These are phyloP conservation scores for Aspergillus spinulosporus DNA, from an alignment of 2,329 filamentous ascomycete species.

Conservation along the genomic window DNA sequence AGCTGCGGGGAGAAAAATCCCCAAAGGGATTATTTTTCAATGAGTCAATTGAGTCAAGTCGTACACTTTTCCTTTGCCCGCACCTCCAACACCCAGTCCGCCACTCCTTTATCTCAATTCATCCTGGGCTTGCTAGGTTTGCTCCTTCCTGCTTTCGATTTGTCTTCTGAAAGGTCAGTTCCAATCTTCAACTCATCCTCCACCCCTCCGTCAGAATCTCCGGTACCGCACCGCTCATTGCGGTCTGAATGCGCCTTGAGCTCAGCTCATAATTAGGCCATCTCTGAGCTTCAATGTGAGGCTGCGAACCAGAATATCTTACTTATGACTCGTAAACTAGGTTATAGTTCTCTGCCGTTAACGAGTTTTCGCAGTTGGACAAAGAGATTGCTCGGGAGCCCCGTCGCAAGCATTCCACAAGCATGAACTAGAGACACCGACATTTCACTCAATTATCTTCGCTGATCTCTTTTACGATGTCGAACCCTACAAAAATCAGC, in stretches of 20 bases:
- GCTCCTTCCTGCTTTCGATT: not conserved
- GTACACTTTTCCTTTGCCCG: conserved; percentile 3
- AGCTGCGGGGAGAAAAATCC: conserved; percentile 18
- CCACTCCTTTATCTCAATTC: conserved; percentile 5
- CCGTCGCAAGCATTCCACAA: conserved; percentile 10
- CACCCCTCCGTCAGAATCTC: conserved; percentile 1
- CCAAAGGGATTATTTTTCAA: conserved; percentile 9
- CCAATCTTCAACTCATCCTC: not conserved
- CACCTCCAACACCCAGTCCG: conserved; percentile 3
- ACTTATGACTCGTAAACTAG: not conserved
- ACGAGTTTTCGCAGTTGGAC: not conserved
- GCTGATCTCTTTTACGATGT: conserved; percentile 27
- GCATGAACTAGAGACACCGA: conserved; percentile 21
- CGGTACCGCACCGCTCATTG: conserved; percentile 8
- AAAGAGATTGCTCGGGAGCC: conserved; percentile 9
- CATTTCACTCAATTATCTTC: conserved; percentile 11
- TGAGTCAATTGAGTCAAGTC: conserved; percentile 14
- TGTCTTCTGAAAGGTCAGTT: conserved; percentile 4
- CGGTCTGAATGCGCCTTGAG: conserved; percentile 2
- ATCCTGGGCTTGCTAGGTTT: not conserved
- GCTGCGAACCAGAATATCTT: not conserved
- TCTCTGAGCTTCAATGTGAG: not conserved
- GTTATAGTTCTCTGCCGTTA: not conserved
- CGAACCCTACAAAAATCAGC: conserved; percentile 63
- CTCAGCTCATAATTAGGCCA: not conserved